Percentiles rank a stretch among this genome's conserved stretches.
Conservation (phyloP, 2,329 filamentous ascomycete genomes). For the Epichloe coenophiala region DNA sequence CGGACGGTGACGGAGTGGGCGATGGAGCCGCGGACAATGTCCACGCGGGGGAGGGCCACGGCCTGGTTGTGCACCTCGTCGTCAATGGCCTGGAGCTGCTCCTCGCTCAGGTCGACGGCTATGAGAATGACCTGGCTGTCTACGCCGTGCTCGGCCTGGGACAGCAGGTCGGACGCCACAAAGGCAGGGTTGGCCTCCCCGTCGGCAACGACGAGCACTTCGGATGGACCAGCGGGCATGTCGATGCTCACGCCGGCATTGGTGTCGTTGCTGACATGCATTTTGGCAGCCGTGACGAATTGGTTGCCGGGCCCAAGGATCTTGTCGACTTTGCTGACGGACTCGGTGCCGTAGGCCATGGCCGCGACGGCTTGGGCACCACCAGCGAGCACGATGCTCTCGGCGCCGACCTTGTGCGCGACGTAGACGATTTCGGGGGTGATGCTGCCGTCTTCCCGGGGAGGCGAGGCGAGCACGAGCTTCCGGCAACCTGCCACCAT, state of each 20-base stretch:
- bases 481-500: slow-evolving; percentile 95
- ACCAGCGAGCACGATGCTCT: slow-evolving; percentile 89
- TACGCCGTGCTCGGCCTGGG: slow-evolving; percentile 90
- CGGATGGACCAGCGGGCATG: slow-evolving; percentile 94
- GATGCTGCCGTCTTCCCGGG: slow-evolving; percentile 74
- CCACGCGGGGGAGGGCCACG: slow-evolving; percentile 75
- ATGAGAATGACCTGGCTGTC: slow-evolving; percentile 93
- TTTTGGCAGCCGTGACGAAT: slow-evolving; percentile 96
- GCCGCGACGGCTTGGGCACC: slow-evolving; percentile 92
- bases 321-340: slow-evolving; percentile 93
- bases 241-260: slow-evolving; percentile 92
- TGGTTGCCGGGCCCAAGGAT: slow-evolving; percentile 96
- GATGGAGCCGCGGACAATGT: slow-evolving; percentile 84
- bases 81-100: slow-evolving; percentile 69
- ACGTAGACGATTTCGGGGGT: slow-evolving; percentile 93
- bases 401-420: slow-evolving; percentile 90
- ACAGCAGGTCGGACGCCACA: slow-evolving; percentile 86
- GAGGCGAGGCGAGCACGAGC: slow-evolving; percentile 86
- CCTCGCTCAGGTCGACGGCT: slow-evolving; percentile 63
- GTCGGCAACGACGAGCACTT: slow-evolving; percentile 93
- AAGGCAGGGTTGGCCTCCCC: slow-evolving; percentile 80
- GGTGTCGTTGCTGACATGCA: slow-evolving; percentile 95
- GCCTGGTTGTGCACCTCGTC: slow-evolving; percentile 84
- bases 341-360: slow-evolving; percentile 94
- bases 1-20: slow-evolving; percentile 81